These are phyloP conservation scores for Fusarium anguioides DNA, from an alignment of 2,329 filamentous ascomycete genomes.

Conservation along the genomic window DNA sequence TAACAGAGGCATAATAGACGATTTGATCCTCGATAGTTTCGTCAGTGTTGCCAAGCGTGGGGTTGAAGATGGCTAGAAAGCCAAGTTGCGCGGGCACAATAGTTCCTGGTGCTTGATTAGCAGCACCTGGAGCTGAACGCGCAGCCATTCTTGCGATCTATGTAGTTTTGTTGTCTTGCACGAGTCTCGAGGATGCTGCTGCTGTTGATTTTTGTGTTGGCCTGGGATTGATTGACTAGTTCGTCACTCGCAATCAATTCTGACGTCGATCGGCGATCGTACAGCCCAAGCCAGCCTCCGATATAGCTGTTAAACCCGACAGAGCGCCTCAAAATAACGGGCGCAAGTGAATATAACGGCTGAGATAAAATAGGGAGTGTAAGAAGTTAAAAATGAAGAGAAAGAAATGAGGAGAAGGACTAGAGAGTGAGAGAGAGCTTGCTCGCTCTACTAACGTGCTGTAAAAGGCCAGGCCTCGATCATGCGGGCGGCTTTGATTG, in stretches of 20 bases:
- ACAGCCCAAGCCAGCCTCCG: conserved; percentile 17
- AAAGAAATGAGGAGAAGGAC: conserved; percentile 1
- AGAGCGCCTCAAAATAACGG: conserved; percentile 19
- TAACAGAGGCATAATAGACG: conserved; percentile 86
- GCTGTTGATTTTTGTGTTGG: conserved; percentile 5
- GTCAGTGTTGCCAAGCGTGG: conserved; percentile 73
- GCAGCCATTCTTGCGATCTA: conserved; percentile 28
- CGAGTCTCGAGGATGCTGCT: background rate
- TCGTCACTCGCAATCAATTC: conserved; percentile 10
- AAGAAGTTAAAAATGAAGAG: background rate
- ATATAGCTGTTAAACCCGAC: conserved; percentile 13
- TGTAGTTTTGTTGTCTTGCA: background rate
- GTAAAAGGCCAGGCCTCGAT: conserved; percentile 5
- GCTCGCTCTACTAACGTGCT: no score
- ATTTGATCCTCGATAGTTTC: conserved; percentile 80
- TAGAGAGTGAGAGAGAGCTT: conserved; percentile 8
- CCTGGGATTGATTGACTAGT: conserved; percentile 1
- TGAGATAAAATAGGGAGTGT: background rate
- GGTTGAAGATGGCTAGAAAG: conserved; percentile 96
- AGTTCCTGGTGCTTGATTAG: conserved; percentile 36
- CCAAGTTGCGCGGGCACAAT: conserved; percentile 80
- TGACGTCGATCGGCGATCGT: conserved; percentile 24
- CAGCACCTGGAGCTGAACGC: conserved; percentile 23
- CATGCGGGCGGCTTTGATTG: background rate
- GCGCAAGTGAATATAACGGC: background rate